Conservation (phyloP, 192 early-diverging fungal genomes). For the Glomus cerebriforme region DNA sequence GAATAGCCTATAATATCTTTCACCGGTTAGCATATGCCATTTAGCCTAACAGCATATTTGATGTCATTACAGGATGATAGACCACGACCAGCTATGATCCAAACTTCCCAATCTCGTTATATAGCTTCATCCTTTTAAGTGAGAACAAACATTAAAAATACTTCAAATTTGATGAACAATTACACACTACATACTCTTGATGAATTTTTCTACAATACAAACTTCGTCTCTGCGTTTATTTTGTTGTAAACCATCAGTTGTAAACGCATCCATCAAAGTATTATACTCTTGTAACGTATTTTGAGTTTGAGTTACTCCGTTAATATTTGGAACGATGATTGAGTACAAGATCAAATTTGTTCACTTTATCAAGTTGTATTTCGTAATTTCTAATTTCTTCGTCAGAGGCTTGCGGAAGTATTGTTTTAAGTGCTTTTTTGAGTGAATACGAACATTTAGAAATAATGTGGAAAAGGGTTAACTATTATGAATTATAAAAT, state of each 20-base stretch:
- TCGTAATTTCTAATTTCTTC: slow-evolving; percentile 25
- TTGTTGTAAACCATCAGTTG: not conserved
- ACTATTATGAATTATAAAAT: slow-evolving; percentile 19
- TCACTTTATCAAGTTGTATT: not conserved
- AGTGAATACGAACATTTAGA: not conserved
- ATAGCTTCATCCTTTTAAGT: too few species aligned
- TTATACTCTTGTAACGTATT: not conserved
- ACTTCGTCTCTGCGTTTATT: slow-evolving; percentile 20
- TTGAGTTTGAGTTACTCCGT: slow-evolving; percentile 15
- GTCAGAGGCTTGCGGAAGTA: slow-evolving; percentile 5
- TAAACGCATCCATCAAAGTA: slow-evolving; percentile 13
- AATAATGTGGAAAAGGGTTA: slow-evolving; percentile 15
- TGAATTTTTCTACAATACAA: too few species aligned
- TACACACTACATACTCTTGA: too few species aligned
- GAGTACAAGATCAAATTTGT: slow-evolving; percentile 5
- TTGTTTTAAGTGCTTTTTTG: slow-evolving; percentile 17
- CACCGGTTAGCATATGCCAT: too few species aligned
- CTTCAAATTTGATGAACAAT: too few species aligned
- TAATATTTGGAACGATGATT: not conserved
- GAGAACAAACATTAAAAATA: too few species aligned
- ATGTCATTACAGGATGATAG: too few species aligned
- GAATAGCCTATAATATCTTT: too few species aligned
- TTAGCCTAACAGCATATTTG: too few species aligned
- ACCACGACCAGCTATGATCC: too few species aligned
- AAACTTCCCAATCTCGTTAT: too few species aligned